Conservation (phyloP, 169 alveolate genomes). For the Cryptosporidium felis region DNA sequence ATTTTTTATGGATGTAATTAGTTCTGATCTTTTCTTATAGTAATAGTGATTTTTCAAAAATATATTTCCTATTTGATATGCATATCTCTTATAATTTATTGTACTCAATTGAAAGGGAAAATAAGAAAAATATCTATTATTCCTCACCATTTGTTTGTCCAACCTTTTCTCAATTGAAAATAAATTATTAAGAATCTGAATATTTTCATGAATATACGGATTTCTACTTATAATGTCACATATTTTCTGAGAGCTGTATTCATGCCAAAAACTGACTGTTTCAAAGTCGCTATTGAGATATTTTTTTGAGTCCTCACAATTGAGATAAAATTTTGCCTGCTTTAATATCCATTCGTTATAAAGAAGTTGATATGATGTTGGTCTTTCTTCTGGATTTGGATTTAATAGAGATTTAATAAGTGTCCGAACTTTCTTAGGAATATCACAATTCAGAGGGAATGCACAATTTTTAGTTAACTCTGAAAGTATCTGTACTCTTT, state of each 20-base stretch:
- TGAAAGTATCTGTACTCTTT: constrained; percentile 73
- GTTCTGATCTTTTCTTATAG: constrained; percentile 21
- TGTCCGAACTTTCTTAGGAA: constrained; percentile 8
- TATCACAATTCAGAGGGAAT: constrained; percentile 39
- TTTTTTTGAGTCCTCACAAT: neutral
- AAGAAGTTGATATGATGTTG: constrained; percentile 65
- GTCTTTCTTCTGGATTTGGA: constrained; percentile 46
- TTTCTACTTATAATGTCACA: constrained; percentile 45
- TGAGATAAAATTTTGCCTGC: constrained; percentile 22
- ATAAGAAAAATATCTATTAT: constrained; percentile 10
- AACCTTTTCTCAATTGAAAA: constrained; percentile 58
- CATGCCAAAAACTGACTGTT: neutral
- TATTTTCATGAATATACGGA: constrained; percentile 31
- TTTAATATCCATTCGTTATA: constrained; percentile 65
- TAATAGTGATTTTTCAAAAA: constrained; percentile 7
- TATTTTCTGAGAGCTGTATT: constrained; percentile 31
- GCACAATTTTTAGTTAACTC: constrained; percentile 4
- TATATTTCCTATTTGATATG: neutral
- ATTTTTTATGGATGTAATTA: constrained; percentile 9
- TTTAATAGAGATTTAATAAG: constrained; percentile 38
- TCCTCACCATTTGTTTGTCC: neutral
- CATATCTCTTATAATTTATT: neutral
- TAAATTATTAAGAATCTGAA: constrained; percentile 22
- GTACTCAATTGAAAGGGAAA: constrained; percentile 8
- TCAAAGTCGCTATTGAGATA: neutral